These are phyloP conservation scores for Solanum ossicruentum DNA, from an alignment of 257 asterid species.

Conservation along the genomic window DNA sequence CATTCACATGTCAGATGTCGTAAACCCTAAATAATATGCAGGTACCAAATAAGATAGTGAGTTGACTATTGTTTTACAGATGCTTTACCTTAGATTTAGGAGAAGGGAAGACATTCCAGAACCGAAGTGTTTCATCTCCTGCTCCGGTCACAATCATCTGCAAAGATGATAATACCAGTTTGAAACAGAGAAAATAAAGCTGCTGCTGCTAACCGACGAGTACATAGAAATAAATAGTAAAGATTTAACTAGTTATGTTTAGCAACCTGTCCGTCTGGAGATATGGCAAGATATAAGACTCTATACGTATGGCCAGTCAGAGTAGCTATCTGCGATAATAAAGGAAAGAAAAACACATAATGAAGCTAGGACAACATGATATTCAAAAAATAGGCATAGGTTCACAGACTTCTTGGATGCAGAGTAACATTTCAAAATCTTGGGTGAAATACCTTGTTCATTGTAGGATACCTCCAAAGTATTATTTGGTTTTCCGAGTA, in stretches of 20 bases:
- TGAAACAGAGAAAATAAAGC: background rate
- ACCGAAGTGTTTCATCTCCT: constrained; percentile 93
- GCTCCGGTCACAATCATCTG: constrained; percentile 98
- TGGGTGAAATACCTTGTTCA: constrained; percentile 55
- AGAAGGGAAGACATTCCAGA: constrained; percentile 93
- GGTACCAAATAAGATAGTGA: background rate
- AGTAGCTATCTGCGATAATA: constrained; percentile 68
- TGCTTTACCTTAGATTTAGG: constrained; percentile 75
- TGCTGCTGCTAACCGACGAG: background rate
- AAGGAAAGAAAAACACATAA: background rate
- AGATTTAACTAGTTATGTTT: background rate
- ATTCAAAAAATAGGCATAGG: background rate
- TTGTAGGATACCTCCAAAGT: constrained; percentile 87
- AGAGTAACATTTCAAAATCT: background rate
- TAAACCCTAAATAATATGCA: background rate
- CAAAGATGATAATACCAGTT: background rate
- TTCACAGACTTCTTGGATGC: background rate
- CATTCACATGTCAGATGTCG: background rate
- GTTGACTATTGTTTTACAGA: background rate
- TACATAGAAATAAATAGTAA: background rate
- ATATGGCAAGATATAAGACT: constrained; percentile 86
- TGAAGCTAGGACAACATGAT: background rate
- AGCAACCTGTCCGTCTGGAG: constrained; percentile 96
- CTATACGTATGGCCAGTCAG: constrained; percentile 88
- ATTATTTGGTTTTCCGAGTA: constrained; percentile 89